Base-by-base conservation (phyloP, 2,329 filamentous ascomycete species). In the Pestalotiopsis sp. region DNA sequence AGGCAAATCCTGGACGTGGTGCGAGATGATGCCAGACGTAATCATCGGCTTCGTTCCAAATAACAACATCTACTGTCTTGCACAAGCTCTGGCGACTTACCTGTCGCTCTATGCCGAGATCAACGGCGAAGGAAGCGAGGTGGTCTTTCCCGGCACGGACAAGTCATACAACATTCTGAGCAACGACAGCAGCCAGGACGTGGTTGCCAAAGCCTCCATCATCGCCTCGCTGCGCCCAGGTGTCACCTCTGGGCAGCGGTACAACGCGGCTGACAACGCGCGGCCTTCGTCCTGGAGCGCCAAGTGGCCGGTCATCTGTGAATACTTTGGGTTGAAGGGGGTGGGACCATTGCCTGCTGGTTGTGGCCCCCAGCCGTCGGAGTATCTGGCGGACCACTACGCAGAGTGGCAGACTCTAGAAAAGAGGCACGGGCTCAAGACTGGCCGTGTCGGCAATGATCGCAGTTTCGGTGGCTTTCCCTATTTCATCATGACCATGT, bases 281-380 rank as follows among this genome's bases (percentile, higher is more conserved):
- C 70, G 76, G 40, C 74, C 80, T 1, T 73, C 72, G 4, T 79
- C 77, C 2, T 85, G 83, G 83, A 78, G 77, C 17, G 71, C 75
- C 12, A 83, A 84, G 72, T 85, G 83, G 83, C 81, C 82, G 2
- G 72, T 83, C 5, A 80, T 84, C 59, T 83, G 81, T 72, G 77
- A 81, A 6, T 84, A 83, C 71, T 85, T 85, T 75, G 80, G 81
- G 2, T 74, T 85, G 52, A 80, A 81, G 70, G 83, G 83, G 27
- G 64, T 71, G 1, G 65, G 67, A 25, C 58, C 62, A n/a, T 23
- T 41, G 14, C 11, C 62, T 17, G 38, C 12, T 36, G 13, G 62
- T 36, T 49, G 64, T 17, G 59, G 66, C 41, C 56, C 67, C 27
- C 52, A 65, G 62, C 68, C 68, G 41, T n/a, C 65, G 5, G 63